Conservation (phyloP, 176 grass and related monocot genomes). For the Aegilops speltoides region DNA sequence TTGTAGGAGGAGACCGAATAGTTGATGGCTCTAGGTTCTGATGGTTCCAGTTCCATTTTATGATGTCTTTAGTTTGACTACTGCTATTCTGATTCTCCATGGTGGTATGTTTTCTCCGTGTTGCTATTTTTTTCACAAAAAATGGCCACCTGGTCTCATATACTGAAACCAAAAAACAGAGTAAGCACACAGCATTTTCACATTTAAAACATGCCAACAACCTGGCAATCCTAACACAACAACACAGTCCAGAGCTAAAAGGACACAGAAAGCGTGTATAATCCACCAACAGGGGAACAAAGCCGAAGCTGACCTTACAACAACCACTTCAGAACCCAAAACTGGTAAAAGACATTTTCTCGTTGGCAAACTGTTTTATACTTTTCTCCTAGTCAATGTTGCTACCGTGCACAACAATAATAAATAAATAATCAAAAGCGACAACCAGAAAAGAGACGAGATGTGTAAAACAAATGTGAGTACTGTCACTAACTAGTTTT, state of each 20-base stretch:
- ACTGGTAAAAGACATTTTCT: neutral
- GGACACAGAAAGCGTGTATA: neutral
- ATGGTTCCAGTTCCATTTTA: neutral
- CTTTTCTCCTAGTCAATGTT: neutral
- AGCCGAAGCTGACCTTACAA: neutral
- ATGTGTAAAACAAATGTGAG: neutral
- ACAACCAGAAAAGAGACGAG: neutral
- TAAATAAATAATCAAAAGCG: neutral
- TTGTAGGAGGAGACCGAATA: neutral
- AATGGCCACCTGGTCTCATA: neutral
- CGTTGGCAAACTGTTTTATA: neutral
- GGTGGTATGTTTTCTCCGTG: neutral
- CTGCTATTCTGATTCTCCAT: neutral
- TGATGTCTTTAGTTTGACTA: neutral
- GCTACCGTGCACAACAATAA: neutral
- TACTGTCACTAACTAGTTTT: conserved; percentile 59
- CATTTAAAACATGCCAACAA: neutral
- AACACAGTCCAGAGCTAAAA: neutral
- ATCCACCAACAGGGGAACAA: neutral
- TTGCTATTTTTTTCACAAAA: neutral
- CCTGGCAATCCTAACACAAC: neutral
- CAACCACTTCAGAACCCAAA: neutral
- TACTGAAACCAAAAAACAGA: neutral
- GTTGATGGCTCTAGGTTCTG: neutral
- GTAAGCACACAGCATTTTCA: neutral